phyloP scores from a whole-genome alignment of 2,329 filamentous ascomycete genomes.

The Drechmeria coniospora region DNA sequence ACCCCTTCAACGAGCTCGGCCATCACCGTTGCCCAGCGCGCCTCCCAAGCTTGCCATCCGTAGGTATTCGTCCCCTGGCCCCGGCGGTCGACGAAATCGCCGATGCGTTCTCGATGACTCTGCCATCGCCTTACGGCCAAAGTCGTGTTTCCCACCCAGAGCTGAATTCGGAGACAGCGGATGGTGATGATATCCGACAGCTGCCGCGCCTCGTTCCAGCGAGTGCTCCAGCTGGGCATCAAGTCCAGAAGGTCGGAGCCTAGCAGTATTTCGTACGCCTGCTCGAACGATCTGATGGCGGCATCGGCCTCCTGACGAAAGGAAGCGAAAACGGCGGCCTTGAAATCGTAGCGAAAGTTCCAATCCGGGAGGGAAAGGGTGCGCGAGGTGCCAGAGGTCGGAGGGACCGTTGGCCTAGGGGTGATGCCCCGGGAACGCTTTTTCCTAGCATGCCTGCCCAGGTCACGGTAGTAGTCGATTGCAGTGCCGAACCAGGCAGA shows the following conservation, averaged over 20 bases:
- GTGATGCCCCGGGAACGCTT: conserved; percentile 69
- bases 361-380: conserved; percentile 74
- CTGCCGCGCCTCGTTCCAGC: conserved; percentile 87
- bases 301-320: conserved; percentile 87
- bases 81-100: conserved; percentile 63
- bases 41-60: conserved; percentile 88
- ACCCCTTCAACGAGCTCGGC: conserved; percentile 41
- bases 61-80: conserved; percentile 81
- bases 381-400: conserved; percentile 71
- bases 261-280: conserved; percentile 71
- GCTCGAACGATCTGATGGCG: conserved; percentile 71
- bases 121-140: conserved; percentile 70
- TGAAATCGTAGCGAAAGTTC: conserved; percentile 92
- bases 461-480: conserved; percentile 82
- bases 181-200: conserved; percentile 70
- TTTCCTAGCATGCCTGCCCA: conserved; percentile 80
- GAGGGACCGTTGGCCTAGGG: conserved; percentile 68
- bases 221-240: conserved; percentile 75
- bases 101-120: conserved; percentile 56
- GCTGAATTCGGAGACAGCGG: conserved; percentile 64
- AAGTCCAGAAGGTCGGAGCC: conserved; percentile 73
- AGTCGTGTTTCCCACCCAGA: conserved; percentile 69
- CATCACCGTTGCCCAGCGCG: conserved; percentile 52
- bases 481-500: conserved; percentile 56
- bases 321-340: conserved; percentile 78